Base-by-base conservation (phyloP, 306 rosid species). In the Trifolium repens region DNA sequence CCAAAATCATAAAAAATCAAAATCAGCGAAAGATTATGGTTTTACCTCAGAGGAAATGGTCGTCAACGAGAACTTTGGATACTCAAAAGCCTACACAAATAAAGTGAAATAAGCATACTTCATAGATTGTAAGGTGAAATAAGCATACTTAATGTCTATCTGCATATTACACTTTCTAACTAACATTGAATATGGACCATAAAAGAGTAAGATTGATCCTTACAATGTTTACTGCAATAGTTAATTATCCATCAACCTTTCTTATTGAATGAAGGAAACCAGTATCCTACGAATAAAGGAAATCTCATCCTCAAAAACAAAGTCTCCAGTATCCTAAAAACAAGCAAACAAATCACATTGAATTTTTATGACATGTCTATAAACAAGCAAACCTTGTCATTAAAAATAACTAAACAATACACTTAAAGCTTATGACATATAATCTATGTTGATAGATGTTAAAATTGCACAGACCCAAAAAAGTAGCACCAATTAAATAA, bases 111-210 rank as follows among this genome's bases (percentile, higher is more conserved):
- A 22, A 22, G 24, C 24, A 22, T 22, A 22, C 24, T 22, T 22
- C 0, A 22, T 69, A 34, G 94, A 90, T 72, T 90, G 91, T 81
- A 22, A 22, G 24, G 24, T 22, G 24, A 92, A 88, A 80, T 90
- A 90, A 22, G 96, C 94, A 22, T 22, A 88, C 83, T 87, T 90
- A 15, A 92, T 87, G 73, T 92, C 96, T 63, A 87, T 88, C 82
- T 90, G 94, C 98, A 92, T 88, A 76, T 22, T 22, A 22, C 24
- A 22, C 24, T 37, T 75, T 59, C 67, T 47, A 42, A 76, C 49
- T 62, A 73, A 40, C 59, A 80, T 24, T n/a, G 27, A 34, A 24
- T 64, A 63, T 9, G 26, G 54, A 67, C 30, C 66, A 22, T 5
- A 15, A 47, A 67, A 8, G 14, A 44, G 17, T 3, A 69, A 72